Percentiles rank a stretch among this genome's conserved stretches.
Conservation (phyloP, 768 basidiomycete genomes). For the Sistotremastrum niveocremeum region DNA sequence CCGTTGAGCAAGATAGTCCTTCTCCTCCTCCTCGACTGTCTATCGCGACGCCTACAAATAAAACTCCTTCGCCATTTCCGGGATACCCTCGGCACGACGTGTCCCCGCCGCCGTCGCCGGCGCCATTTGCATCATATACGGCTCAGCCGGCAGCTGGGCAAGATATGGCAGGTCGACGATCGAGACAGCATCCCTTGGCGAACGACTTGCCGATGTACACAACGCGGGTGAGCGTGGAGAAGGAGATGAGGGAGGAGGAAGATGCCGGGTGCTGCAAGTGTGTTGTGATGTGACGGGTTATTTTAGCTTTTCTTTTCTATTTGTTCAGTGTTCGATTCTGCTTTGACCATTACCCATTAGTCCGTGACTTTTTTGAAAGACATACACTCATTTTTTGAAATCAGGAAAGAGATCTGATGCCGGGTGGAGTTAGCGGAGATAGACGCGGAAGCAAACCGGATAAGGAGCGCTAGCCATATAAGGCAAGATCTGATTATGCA, state of each 20-base stretch:
- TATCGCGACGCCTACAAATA: conserved; percentile 16
- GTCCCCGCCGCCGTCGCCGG: conserved; percentile 33
- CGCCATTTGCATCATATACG: conserved; percentile 53
- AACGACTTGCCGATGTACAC: conserved; percentile 15
- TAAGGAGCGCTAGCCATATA: too few species aligned
- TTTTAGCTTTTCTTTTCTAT: conserved; percentile 10
- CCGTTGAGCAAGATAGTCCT: conserved; percentile 12
- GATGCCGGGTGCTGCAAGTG: conserved; percentile 68
- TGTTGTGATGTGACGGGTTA: conserved; percentile 59
- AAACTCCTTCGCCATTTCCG: conserved; percentile 16
- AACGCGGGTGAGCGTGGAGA: conserved; percentile 14
- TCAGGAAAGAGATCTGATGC: too few species aligned
- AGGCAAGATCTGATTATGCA: too few species aligned
- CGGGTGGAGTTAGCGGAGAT: too few species aligned
- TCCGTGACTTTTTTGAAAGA: too few species aligned
- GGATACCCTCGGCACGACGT: conserved; percentile 11
- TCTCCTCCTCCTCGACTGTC: conserved; percentile 10
- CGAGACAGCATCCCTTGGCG: conserved; percentile 5
- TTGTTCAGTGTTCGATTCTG: background rate
- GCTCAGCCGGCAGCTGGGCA: conserved; percentile 14
- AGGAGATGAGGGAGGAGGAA: conserved; percentile 31
- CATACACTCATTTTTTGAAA: too few species aligned
- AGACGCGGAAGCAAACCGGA: too few species aligned
- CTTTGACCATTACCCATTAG: conserved; percentile 19
- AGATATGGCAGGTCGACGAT: conserved; percentile 3